Evolutionary conservation across 1,284 basidiomycete species (phyloP).

Genomic region (Rhizopogon parksii): DNA sequence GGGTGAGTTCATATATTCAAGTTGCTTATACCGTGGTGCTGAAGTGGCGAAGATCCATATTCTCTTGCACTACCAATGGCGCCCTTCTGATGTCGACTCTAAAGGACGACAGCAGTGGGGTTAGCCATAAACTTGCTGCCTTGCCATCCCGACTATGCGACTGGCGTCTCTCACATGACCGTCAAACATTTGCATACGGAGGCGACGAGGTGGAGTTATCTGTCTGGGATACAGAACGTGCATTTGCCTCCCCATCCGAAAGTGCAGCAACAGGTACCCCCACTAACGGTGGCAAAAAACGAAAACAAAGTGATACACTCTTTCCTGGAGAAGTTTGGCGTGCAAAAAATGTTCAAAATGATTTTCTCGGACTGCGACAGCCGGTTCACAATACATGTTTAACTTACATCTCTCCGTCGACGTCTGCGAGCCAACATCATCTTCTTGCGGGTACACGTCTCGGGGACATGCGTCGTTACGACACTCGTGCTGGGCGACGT

Average conservation of each 20-base stretch:
- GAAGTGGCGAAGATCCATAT: conserved; percentile 28
- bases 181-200: conserved; percentile 66
- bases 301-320: conserved; percentile 53
- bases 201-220: conserved; percentile 87
- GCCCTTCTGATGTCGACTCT: conserved; percentile 47
- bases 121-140: conserved; percentile 26
- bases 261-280: conserved; percentile 11
- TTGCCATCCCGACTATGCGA: conserved; percentile 61
- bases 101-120: conserved; percentile 21
- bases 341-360: conserved; percentile 78
- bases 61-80: conserved; percentile 69
- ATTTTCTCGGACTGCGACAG: conserved; percentile 70
- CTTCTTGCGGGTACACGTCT: conserved; percentile 71
- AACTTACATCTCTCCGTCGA: conserved; percentile 42
- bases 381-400: conserved; percentile 75
- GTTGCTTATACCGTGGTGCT: conserved; percentile 4
- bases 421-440: conserved; percentile 38
- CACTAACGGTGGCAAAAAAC: conserved; percentile 42
- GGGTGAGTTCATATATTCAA: conserved; percentile 18
- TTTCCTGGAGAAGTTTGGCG: conserved; percentile 73
- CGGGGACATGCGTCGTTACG: conserved; percentile 75
- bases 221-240: conserved; percentile 69
- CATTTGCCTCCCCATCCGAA: conserved; percentile 39
- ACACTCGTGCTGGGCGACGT: conserved; percentile 65
- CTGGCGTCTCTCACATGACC: conserved; percentile 55